Evolutionary conservation across 2,329 filamentous ascomycete species (phyloP).

Genomic region (Ophiostoma piceae): DNA sequence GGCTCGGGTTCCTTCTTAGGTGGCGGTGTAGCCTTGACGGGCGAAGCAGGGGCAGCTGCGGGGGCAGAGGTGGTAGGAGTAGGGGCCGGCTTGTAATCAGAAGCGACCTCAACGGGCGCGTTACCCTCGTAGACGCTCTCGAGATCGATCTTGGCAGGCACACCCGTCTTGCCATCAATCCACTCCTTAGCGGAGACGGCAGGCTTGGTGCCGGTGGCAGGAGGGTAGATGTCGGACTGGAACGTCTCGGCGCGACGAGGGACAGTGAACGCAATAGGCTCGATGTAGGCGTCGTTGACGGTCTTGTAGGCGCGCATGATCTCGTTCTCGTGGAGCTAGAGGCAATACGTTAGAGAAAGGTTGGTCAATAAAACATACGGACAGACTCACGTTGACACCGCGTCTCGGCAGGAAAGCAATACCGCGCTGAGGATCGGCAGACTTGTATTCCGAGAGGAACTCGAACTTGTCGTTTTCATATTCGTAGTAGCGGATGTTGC

Average conservation of each 20-base stretch:
- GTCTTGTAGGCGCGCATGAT: conserved; percentile 96
- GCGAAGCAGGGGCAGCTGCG: conserved; percentile 38
- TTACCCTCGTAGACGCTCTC: conserved; percentile 85
- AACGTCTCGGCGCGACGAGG: conserved; percentile 89
- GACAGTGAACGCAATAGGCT: conserved; percentile 96
- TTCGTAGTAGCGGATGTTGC: conserved; percentile 98
- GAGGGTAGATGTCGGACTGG: conserved; percentile 95
- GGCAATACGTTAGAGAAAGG: neutral
- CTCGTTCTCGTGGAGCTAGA: conserved; percentile 85
- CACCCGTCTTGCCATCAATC: conserved; percentile 75
- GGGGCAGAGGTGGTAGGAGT: conserved; percentile 41
- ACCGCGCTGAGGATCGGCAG: conserved; percentile 87
- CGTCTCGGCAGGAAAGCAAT: conserved; percentile 92
- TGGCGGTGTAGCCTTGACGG: conserved; percentile 33
- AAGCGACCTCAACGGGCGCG: conserved; percentile 68
- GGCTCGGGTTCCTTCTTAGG: conserved; percentile 51
- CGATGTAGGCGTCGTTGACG: conserved; percentile 87
- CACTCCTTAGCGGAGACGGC: conserved; percentile 77
- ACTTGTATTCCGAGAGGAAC: conserved; percentile 95
- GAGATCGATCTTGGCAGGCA: conserved; percentile 89
- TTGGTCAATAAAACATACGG: neutral
- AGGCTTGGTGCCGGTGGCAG: conserved; percentile 71
- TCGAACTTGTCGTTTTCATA: conserved; percentile 99
- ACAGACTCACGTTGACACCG: conserved; percentile 69
- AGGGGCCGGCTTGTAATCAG: conserved; percentile 58